Evolutionary conservation across 345 rosid genomes (phyloP), one percentile per base, ranked within the genome.

Genomic region (Moricandia arvensis): DNA sequence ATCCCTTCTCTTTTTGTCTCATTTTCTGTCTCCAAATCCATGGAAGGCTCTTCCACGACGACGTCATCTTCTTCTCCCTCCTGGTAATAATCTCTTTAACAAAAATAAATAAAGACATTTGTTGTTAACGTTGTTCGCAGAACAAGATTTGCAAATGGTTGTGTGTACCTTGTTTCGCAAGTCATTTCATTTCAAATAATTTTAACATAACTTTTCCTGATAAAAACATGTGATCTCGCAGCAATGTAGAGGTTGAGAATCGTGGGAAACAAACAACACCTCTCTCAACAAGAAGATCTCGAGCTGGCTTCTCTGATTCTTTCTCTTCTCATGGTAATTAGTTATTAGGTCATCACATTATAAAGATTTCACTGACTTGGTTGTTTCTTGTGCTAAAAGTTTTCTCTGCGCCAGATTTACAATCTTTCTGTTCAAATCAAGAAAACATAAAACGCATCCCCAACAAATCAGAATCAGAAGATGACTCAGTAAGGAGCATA

Each of bases 301-400:
- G 85, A 75, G 81, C 82, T 0, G 86, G 90, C 45, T 85, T 79
- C 68, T 81, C 90, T 21, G 85, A 78, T 61, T 81, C 87, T 15
- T 75, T 82, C 64, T 76, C 85, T 35, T 63, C 82, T 71, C 76
- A 76, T 43, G 90, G 94, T 89, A 84, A 62, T 47, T 13, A 45
- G 7, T 45, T 13, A 45, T 45, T n/a, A n/a, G 17, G 18, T 47
- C 18, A 47, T 13, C 6, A 47, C 2, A 7, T 47, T 47, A 6
- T 7, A 11, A 41, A 45, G 0, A 66, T 66, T 57, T 12, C 16
- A 17, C 37, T 8, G 43, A 68, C 21, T 68, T 33, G 17, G 5
- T 53, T 72, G 27, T 59, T 12, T 57, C 64, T 29, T 66, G 49
- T 47, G 9, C 63, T 73, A 26, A 54, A 26, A 6, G 18, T 0